phyloP scores from a whole-genome alignment of 1,139 yeast genomes.

The Scheffersomyces quercinus region DNA sequence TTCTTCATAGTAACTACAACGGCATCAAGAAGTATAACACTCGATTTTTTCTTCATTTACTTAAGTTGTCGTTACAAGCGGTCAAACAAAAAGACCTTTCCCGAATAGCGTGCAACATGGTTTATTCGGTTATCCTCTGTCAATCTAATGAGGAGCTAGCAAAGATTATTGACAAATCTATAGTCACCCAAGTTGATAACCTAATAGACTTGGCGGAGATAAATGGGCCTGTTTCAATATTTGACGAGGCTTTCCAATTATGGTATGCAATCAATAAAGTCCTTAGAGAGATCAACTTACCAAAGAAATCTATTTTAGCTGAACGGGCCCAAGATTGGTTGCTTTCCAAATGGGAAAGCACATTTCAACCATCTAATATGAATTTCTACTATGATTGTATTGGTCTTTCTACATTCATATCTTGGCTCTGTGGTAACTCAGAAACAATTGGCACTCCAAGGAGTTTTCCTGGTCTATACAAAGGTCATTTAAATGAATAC shows the following conservation, averaged over 20 bases:
- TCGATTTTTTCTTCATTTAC: conserved; percentile 16
- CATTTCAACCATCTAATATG: conserved; percentile 8
- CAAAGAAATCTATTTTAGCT: conserved; percentile 6
- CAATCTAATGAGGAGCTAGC: conserved; percentile 13
- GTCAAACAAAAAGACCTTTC: conserved; percentile 32
- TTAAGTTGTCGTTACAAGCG: conserved; percentile 48
- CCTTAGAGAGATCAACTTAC: conserved; percentile 30
- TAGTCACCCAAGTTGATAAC: conserved; percentile 47
- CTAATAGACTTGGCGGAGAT: conserved; percentile 55
- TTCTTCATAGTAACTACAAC: neutral
- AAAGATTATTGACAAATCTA: conserved; percentile 32
- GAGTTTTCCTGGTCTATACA: conserved; percentile 3
- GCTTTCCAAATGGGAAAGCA: conserved; percentile 35
- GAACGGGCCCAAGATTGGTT: conserved; percentile 46
- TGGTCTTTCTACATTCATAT: conserved; percentile 36
- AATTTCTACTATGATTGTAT: conserved; percentile 6
- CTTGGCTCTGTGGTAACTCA: conserved; percentile 43
- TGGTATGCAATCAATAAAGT: conserved; percentile 52
- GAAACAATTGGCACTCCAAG: conserved; percentile 1
- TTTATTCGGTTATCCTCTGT: conserved; percentile 14
- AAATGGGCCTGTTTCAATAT: conserved; percentile 55
- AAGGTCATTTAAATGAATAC: conserved; percentile 11
- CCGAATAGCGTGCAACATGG: conserved; percentile 22
- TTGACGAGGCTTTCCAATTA: conserved; percentile 49
- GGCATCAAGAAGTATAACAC: conserved; percentile 1